Base-by-base conservation (phyloP, 257 asterid genomes). In the Nyctanthes arbortristis region DNA sequence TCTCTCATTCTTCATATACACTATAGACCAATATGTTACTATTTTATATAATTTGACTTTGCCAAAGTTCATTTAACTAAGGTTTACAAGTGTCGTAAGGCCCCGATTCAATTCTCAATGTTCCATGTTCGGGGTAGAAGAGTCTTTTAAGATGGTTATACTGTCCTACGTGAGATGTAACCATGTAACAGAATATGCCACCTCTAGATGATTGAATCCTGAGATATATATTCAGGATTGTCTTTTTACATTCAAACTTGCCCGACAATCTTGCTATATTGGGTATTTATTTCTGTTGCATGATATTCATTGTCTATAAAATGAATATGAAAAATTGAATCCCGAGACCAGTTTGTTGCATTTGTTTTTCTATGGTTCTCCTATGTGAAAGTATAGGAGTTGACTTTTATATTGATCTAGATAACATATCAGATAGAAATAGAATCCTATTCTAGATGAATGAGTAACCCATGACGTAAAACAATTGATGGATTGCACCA, bases 331-430 rank as follows among this genome's bases (percentile, higher is more conserved):
- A 29, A 13, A 66, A 16, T 58, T 22, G 34, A 25, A 59, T 52
- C 16, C 65, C 16, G 29, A 36, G 74, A 55, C 35, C 25, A 30
- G 66, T 58, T 52, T 75, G 62, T 54, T 64, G 40, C 62, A 75
- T 40, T 39, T 54, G 47, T 20, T 45, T 40, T 49, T 36, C 70
- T 14, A 62, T 3, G 25, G 28, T 27, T 4, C 11, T 62, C 57
- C 2, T n/a, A 32, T 14, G 33, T 35, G 69, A 40, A 32, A 63
- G 34, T 29, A 57, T 65, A 68, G 58, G 75, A 56, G 25, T 69
- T 69, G 80, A 80, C 82, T 72, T 75, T 55, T 34, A 28, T 3
- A 20, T 47, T 18, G 31, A 10, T 24, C 4, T 63, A 52, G 47
- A 40, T 54, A n/a, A 18, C n/a, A 14, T 14, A 43, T 36, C n/a